Evolutionary conservation across 768 basidiomycete genomes (phyloP).

Genomic region (Serendipita vermifera): DNA sequence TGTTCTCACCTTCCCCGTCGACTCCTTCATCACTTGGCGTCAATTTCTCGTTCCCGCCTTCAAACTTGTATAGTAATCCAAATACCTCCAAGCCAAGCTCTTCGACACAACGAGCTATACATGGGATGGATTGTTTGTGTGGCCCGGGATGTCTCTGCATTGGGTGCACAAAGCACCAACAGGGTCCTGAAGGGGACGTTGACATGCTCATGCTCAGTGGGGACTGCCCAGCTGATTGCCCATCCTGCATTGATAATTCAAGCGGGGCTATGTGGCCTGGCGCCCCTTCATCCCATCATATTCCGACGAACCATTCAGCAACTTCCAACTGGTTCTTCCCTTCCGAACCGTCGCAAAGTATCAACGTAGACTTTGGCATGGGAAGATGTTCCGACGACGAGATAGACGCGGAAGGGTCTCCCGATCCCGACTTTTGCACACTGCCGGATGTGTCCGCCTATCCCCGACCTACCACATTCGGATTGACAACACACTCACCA

Average conservation of each 20-base stretch:
- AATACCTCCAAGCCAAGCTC: not conserved
- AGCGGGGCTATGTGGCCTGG: not conserved
- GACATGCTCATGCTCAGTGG: not conserved
- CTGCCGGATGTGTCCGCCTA: too few relatives aligned
- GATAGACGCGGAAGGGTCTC: not conserved
- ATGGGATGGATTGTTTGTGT: conserved; percentile 3
- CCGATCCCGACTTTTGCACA: not conserved
- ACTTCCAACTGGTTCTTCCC: not conserved
- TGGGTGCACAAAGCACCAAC: not conserved
- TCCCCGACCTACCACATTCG: too few relatives aligned
- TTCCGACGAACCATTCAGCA: not conserved
- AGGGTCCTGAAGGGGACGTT: not conserved
- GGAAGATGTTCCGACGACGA: not conserved
- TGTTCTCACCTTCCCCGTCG: not conserved
- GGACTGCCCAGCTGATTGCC: conserved; percentile 3
- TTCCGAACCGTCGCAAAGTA: not conserved
- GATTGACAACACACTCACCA: too few relatives aligned
- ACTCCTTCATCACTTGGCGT: not conserved
- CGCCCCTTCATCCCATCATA: not conserved
- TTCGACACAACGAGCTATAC: not conserved
- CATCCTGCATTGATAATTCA: not conserved
- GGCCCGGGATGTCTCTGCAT: not conserved
- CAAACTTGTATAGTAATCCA: not conserved
- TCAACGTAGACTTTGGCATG: not conserved
- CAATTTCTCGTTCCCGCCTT: not conserved